These are phyloP conservation scores for Phialemoniopsis sp. DNA, from an alignment of 2,329 filamentous ascomycete genomes.

Conservation along the genomic window DNA sequence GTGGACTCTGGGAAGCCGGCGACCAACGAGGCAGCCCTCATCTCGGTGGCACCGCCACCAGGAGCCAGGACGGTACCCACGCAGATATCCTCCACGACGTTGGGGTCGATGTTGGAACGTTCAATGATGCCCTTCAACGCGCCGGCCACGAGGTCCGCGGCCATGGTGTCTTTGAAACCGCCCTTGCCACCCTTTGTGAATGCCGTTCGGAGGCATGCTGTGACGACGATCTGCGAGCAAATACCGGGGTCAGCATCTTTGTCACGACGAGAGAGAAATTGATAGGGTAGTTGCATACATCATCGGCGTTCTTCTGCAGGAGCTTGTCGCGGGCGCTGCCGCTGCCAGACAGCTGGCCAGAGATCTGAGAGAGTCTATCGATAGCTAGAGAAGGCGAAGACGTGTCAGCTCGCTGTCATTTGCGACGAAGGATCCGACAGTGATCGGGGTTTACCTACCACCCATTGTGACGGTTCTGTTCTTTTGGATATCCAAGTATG, in stretches of 20 bases:
- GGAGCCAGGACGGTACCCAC: constrained; percentile 90
- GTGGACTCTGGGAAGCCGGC: constrained; percentile 85
- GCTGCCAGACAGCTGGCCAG: constrained; percentile 50
- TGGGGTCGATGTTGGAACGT: constrained; percentile 84
- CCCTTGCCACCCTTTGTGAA: constrained; percentile 93
- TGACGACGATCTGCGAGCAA: constrained; percentile 70
- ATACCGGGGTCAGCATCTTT: constrained; percentile 15
- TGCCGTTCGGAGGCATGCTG: constrained; percentile 84
- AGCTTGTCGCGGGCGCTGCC: constrained; percentile 41
- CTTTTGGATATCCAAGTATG: too few species aligned
- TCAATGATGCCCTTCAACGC: constrained; percentile 78
- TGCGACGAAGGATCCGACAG: too few species aligned
- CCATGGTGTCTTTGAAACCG: constrained; percentile 90
- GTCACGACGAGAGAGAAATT: not conserved
- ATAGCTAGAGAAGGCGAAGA: constrained; percentile 33
- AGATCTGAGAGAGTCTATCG: constrained; percentile 56
- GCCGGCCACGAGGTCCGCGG: constrained; percentile 79
- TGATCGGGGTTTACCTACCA: constrained; percentile 9
- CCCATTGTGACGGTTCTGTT: constrained; percentile 10
- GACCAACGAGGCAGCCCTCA: constrained; percentile 84
- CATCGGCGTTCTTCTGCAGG: constrained; percentile 63
- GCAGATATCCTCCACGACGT: constrained; percentile 84
- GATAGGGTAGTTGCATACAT: constrained; percentile 35
- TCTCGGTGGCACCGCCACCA: constrained; percentile 93
- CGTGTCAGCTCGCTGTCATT: too few species aligned